A percentile compares a stretch with the other conserved stretches of the same genome.
Evolutionary conservation across 768 basidiomycete genomes (phyloP).

Genomic region (Boletus coccyginus): DNA sequence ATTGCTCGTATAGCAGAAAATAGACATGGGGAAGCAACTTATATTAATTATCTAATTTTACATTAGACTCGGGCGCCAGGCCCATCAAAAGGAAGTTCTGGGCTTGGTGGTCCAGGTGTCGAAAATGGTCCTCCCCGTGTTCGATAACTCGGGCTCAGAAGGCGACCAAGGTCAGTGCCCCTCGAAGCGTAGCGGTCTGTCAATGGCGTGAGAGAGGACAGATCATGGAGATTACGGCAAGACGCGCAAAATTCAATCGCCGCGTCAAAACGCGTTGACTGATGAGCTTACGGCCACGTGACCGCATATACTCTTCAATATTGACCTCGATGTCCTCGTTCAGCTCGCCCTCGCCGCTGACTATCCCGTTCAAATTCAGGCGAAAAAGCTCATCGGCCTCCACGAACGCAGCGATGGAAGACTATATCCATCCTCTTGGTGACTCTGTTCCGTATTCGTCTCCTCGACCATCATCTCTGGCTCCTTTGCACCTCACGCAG

Average conservation of each 20-base stretch:
- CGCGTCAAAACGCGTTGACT: conserved; percentile 30
- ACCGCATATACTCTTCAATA: conserved; percentile 28
- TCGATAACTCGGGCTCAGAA: too few relatives aligned
- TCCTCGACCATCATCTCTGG: conserved; percentile 19
- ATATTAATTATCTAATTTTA: too few relatives aligned
- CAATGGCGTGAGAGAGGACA: too few relatives aligned
- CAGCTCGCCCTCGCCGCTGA: conserved; percentile 5
- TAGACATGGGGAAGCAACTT: too few relatives aligned
- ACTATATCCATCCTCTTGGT: background rate
- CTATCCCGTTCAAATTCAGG: conserved; percentile 19
- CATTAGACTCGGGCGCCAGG: too few relatives aligned
- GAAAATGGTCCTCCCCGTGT: too few relatives aligned
- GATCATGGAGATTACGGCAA: background rate
- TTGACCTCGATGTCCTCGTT: conserved; percentile 29
- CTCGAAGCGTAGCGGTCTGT: too few relatives aligned
- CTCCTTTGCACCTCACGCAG: conserved; percentile 13
- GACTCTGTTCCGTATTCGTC: conserved; percentile 14
- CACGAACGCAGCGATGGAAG: conserved; percentile 3
- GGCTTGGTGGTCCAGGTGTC: too few relatives aligned
- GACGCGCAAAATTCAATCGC: background rate
- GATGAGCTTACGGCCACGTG: conserved; percentile 24
- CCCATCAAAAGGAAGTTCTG: too few relatives aligned
- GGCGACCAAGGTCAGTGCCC: too few relatives aligned
- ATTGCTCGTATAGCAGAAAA: too few relatives aligned
- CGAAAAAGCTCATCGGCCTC: conserved; percentile 24